Conservation (phyloP, 2,329 filamentous ascomycete genomes). For the Sclerotinia borealis region DNA sequence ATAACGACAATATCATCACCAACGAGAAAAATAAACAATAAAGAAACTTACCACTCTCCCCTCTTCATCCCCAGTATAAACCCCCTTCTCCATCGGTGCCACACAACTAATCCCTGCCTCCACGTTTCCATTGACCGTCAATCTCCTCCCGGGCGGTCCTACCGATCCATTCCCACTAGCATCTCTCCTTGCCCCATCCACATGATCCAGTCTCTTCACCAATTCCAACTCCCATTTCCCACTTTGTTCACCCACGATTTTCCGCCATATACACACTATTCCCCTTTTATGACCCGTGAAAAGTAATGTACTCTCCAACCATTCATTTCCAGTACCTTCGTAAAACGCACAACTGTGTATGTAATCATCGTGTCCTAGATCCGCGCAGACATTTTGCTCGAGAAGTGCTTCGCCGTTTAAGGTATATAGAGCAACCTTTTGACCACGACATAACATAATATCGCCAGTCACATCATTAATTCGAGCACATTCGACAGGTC, state of each 20-base stretch:
- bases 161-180: constrained; percentile 37
- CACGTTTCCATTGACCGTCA: constrained; percentile 36
- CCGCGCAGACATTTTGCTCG: constrained; percentile 71
- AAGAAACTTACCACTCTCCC: constrained; percentile 68
- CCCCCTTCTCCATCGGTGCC: constrained; percentile 69
- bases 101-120: constrained; percentile 79
- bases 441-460: constrained; percentile 76
- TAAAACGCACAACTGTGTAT: constrained; percentile 86
- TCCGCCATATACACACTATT: constrained; percentile 71
- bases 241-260: constrained; percentile 39
- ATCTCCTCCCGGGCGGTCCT: constrained; percentile 20
- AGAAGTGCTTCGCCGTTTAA: constrained; percentile 81
- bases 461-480: constrained; percentile 92
- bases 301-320: constrained; percentile 78
- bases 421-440: constrained; percentile 71
- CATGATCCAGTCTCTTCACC: constrained; percentile 75
- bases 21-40: background rate
- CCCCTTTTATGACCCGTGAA: constrained; percentile 86
- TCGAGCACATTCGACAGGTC: constrained; percentile 63
- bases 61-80: constrained; percentile 93
- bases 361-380: constrained; percentile 56
- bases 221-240: constrained; percentile 72
- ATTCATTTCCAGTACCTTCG: constrained; percentile 87
- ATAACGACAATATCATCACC: background rate
- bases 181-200: constrained; percentile 54